Base-by-base conservation (phyloP, 768 basidiomycete species). In the Glaciozyma antarctica region DNA sequence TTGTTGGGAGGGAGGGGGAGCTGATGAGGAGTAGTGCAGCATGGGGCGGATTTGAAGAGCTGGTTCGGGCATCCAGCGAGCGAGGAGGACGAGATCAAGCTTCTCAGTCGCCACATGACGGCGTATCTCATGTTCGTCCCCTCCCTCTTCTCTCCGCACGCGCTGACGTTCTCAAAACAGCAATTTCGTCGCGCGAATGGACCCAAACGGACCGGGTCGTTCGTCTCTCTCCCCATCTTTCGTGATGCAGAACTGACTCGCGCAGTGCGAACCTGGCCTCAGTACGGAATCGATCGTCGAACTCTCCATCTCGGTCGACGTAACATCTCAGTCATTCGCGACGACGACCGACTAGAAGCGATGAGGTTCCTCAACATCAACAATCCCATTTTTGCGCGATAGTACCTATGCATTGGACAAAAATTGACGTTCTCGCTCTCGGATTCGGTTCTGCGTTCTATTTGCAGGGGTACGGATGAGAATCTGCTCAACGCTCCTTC, bases 141-240 rank as follows among this genome's bases (percentile, higher is more conserved):
- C 7, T 22, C 7, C 17, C 12, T 43, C 13, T 12, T 38, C 28
- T 38, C 19, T 10, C 8, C 30, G 7, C 22, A 9, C 24, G 6
- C 32, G 19, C 38, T 59, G 28, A 51, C 9, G 26, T 22, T 4
- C 12, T 17, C 22, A 4, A 4, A 15, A 15, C 68, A 69, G 68
- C 21, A 67, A 70, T 48, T 70, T 70, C 24, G 60, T 70, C 5
- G 53, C 41, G 24, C 45, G 56, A 3, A 32, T 70, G 6, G 60
- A 67, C n/a, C 69, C 69, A 26, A 70, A 70, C 30, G 69, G 69
- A 5, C 63, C 69, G 0, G 61, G 54, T 21, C 60, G 68, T 69
- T 9, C 45, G 62, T 58, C 28, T 2, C 3, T 28, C 32, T 12
- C 32, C 15, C 2, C 13, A 0, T 55, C 26, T 26, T n/a, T 26